Evolutionary conservation across 176 grass and related monocot species (phyloP), one percentile per base, ranked within the genome.

Genomic region (Aegilops bicornis): DNA sequence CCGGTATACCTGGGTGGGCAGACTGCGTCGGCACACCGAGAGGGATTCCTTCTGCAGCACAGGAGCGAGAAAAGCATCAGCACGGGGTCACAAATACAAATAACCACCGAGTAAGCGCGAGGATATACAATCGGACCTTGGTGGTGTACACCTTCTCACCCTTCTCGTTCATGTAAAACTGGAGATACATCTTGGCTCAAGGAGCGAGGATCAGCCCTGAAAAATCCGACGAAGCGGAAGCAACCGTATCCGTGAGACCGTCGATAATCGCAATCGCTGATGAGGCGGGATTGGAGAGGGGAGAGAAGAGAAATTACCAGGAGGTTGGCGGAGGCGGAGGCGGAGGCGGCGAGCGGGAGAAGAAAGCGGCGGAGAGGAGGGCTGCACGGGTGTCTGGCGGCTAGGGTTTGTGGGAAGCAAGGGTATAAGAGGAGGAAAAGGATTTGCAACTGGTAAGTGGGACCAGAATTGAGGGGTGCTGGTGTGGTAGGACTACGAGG

Each of bases 111-210:
- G 8, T n/a, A 71, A 81, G 50, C 11, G 19, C 14, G 62, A 42
- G 60, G 11, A 36, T 36, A 36, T 36, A 25, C 19, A 39, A 22
- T 62, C 56, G 10, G 24, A 94, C 95, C 93, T 99, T 99, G 66
- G 97, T 96, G 66, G 94, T 99, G 87, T 99, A 99, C 16, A 99
- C 97, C 87, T 99, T 99, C 56, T 87, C 92, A 0, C 97, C 97
- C 59, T 99, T 96, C 80, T 99, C 97, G 66, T 99, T 99, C 59
- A 93, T 94, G 87, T 99, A 99, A 78, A 73, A 96, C 82, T 96
- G 97, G 22, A 99, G 92, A 91, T 94, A 96, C 97, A 99, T 99
- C 84, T 84, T 92, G 40, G 79, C 50, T 64, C 37, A 20, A 69
- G 29, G 50, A 15, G 19, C 13, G 32, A n/a, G 67, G 29, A 29